Evolutionary conservation across 176 grass and related monocot species (phyloP), one percentile per base, ranked within the genome.

Genomic region (Cenchrus purpureus): DNA sequence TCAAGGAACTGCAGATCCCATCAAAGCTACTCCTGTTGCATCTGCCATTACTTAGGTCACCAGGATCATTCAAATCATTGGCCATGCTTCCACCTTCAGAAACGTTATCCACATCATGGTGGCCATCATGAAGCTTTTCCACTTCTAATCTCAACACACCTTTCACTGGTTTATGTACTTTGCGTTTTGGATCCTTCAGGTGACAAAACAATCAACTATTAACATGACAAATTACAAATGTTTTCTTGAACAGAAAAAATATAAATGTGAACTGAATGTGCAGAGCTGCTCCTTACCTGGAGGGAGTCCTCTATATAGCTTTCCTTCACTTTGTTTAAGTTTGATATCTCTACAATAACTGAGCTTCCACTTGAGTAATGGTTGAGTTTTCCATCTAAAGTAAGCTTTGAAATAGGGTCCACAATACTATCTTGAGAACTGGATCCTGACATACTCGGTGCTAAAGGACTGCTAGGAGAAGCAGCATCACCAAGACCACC

Each of bases 121-220:
- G 81, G 44, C 87, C 60, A 81, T 88, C 81, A 82, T 91, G 94
- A 77, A 99, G 86, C 84, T 94, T 99, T 83, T 96, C 94, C 84
- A 99, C 90, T 91, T 99, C 97, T 84, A 99, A 78, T 72, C 71
- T 91, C 56, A 99, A 79, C 81, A 96, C 88, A 69, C 91, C 94
- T 94, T 99, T 99, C 65, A 99, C 97, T 32, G 97, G 94, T 83
- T 99, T 99, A 88, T 99, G 97, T 65, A 96, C 88, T 87, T 99
- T 99, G 55, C 97, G 83, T 94, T 99, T 99, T 34, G 97, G 97
- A 65, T 99, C 97, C 97, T 99, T 86, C 75, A 81, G n/a, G 25
- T 54, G 51, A 80, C n/a, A 75, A 45, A 70, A 55, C 62, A 73
- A 16, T 71, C 55, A 81, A 69, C 1, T 69, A 56, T 54, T 51